phyloP scores from a whole-genome alignment of 441 rosid species.

The Pelargonium fulgidum region DNA sequence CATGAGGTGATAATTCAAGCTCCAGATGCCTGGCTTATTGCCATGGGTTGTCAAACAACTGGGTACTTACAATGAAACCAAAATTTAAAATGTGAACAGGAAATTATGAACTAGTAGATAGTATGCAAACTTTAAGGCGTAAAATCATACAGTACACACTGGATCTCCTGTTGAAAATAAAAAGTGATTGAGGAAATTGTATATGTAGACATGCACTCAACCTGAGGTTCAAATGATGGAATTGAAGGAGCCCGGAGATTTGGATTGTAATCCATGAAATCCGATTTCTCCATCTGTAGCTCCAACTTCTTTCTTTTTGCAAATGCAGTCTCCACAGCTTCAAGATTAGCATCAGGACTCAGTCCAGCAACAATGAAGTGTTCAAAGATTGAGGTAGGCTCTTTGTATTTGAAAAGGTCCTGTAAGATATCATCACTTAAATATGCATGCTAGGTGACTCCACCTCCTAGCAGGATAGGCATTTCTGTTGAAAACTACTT shows the following conservation, averaged over 20 bases:
- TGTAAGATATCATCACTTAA: conserved; percentile 26
- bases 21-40: background rate
- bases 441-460: no score
- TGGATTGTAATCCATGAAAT: conserved; percentile 32
- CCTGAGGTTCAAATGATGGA: conserved; percentile 92
- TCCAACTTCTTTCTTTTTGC: conserved; percentile 79
- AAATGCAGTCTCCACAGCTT: conserved; percentile 77
- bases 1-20: no score
- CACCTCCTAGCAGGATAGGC: no score
- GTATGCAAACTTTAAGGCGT: background rate
- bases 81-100: background rate
- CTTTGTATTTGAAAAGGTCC: conserved; percentile 63
- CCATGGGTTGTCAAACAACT: background rate
- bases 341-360: conserved; percentile 73
- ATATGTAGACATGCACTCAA: conserved; percentile 22
- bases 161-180: background rate
- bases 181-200: background rate
- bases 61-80: background rate
- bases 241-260: conserved; percentile 45
- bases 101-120: background rate
- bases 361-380: conserved; percentile 85
- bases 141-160: background rate
- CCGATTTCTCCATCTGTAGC: conserved; percentile 52
- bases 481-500: no score
- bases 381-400: conserved; percentile 81